Base-by-base conservation (phyloP, 768 basidiomycete genomes). In the Plicaturopsis crispa region DNA sequence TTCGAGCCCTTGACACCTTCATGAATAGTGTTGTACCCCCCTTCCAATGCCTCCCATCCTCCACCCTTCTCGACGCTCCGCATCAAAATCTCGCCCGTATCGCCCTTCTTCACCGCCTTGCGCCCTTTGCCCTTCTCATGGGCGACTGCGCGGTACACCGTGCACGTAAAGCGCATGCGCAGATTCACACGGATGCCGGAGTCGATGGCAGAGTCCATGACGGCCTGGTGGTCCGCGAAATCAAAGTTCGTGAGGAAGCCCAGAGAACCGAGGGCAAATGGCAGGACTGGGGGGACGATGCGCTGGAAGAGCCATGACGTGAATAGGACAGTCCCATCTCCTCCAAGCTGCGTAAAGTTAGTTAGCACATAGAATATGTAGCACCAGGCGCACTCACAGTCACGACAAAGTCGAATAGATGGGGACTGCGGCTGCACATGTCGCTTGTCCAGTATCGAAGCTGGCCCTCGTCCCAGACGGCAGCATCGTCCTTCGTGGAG, bases 291-390 rank as follows among this genome's bases (percentile, higher is more conserved):
- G n/a, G 96, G 96, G 12, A 98, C 96, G 52, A 99, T 90, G 38
- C 82, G 80, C 58, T 99, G 96, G 68, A 99, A 99, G 22, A 99
- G 69, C 96, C 96, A 98, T 3, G 96, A 98, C 4, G 96, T 96
- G 65, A 97, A 99, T 12, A 99, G 75, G 2, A 98, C 93, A 1
- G 96, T 99, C 11, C 96, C 96, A 56, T 99, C 96, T 7, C 96
- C 96, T 33, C 96, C 96, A 44, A 98, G 81, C 93, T 97, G 52
- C 21, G 31, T 24, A 33, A 23, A 37, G 39, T n/a, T n/a, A n/a
- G n/a, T n/a, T n/a, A n/a, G n/a, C n/a, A n/a, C n/a, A n/a, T n/a
- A n/a, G n/a, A n/a, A n/a, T n/a, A n/a, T n/a, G n/a, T n/a, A n/a
- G n/a, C n/a, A n/a, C n/a, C n/a, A n/a, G n/a, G 22, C 34, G 4